Percentiles rank a stretch among this genome's conserved stretches.
These are phyloP conservation scores for Salix brachista DNA, from an alignment of 345 rosid genomes.

Conservation along the genomic window DNA sequence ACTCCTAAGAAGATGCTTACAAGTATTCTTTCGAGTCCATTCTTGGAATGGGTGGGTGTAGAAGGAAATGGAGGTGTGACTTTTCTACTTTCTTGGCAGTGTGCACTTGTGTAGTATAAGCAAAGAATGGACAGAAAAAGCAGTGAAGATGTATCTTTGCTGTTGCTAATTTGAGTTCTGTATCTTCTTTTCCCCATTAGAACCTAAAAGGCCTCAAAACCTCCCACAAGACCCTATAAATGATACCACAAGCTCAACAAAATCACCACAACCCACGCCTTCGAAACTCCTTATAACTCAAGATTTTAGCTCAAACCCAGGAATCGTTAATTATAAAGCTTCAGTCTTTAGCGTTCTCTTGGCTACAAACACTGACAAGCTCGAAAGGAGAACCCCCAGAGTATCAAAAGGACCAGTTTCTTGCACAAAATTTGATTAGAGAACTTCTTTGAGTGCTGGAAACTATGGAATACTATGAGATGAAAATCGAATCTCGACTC, in stretches of 20 bases:
- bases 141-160: slow-evolving; percentile 21
- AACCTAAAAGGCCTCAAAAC: slow-evolving; percentile 13
- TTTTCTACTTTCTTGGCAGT: slow-evolving; percentile 48
- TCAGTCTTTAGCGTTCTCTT: background rate
- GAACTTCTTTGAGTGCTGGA: background rate
- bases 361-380: background rate
- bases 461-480: background rate
- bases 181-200: slow-evolving; percentile 47
- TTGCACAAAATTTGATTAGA: background rate
- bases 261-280: slow-evolving; percentile 2
- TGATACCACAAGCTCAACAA: slow-evolving; percentile 17
- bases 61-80: slow-evolving; percentile 41
- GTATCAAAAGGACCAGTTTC: background rate
- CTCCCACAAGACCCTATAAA: slow-evolving; percentile 18
- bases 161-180: slow-evolving; percentile 14
- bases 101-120: slow-evolving; percentile 28
- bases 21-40: slow-evolving; percentile 47
- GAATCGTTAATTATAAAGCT: background rate
- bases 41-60: slow-evolving; percentile 35
- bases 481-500: slow-evolving; percentile 9
- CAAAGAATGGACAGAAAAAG: slow-evolving; percentile 34
- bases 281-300: background rate
- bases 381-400: background rate
- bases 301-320: background rate
- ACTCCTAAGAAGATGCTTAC: slow-evolving; percentile 56